A percentile compares a stretch with the other conserved stretches of the same genome.
These are phyloP conservation scores for Melocanna baccifera DNA, from an alignment of 176 grass and related monocot genomes.

Conservation along the genomic window DNA sequence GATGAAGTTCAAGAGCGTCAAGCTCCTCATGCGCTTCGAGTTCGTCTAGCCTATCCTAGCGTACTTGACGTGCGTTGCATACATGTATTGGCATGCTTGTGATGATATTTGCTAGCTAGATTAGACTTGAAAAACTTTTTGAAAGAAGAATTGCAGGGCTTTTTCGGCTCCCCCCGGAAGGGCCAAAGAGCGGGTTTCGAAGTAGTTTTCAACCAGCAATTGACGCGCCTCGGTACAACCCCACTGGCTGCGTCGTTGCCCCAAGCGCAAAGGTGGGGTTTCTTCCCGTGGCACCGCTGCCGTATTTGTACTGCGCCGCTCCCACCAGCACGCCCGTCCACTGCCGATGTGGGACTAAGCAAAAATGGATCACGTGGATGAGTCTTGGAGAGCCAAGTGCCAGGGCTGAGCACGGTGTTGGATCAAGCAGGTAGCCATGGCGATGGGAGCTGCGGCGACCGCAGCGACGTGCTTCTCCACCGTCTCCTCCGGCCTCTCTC, in stretches of 20 bases:
- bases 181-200: slow-evolving; percentile 60
- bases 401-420: background rate
- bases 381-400: background rate
- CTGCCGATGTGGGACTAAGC: background rate
- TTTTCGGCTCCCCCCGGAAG: background rate
- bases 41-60: slow-evolving; percentile 41
- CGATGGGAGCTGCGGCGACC: slow-evolving; percentile 23
- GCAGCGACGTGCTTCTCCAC: background rate
- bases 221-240: slow-evolving; percentile 71
- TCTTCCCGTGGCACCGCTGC: no score
- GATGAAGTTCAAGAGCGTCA: slow-evolving; percentile 65
- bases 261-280: slow-evolving; percentile 53
- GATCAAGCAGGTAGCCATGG: slow-evolving; percentile 23
- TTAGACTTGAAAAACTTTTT: background rate
- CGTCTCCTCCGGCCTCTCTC: background rate
- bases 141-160: background rate
- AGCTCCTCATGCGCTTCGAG: slow-evolving; percentile 83
- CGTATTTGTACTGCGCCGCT: background rate
- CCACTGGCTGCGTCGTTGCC: slow-evolving; percentile 88
- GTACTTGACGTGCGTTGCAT: background rate
- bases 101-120: background rate
- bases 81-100: background rate
- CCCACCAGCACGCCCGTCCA: background rate
- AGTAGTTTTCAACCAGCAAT: slow-evolving; percentile 98
- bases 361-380: slow-evolving; percentile 1